These are phyloP conservation scores for Fusarium udum DNA, from an alignment of 2,329 filamentous ascomycete species.

Conservation along the genomic window DNA sequence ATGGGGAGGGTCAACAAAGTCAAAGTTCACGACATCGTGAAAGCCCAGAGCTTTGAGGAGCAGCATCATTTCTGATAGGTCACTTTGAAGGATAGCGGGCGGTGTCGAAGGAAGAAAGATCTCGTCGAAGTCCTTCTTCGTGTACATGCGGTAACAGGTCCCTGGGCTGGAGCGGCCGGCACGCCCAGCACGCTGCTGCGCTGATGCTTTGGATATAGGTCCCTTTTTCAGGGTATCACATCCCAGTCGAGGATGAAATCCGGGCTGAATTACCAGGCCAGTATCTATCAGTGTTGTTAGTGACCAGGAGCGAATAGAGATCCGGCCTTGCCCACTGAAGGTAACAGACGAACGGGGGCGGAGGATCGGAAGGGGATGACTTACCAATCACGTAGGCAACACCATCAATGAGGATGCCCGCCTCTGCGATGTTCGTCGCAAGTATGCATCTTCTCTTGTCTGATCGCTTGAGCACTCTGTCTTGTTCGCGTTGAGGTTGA, in stretches of 20 bases:
- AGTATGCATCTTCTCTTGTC: neutral
- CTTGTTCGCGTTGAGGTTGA: neutral
- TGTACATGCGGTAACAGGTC: neutral
- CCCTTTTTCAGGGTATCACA: neutral
- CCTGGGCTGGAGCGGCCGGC: neutral
- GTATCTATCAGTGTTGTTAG: neutral
- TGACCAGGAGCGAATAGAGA: neutral
- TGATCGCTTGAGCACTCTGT: neutral
- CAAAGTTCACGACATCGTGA: neutral
- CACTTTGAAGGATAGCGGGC: accelerated
- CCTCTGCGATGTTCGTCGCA: neutral
- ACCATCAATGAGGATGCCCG: neutral
- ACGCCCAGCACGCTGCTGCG: neutral
- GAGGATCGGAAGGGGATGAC: neutral
- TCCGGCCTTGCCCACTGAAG: neutral
- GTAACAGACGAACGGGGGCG: neutral
- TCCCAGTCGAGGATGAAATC: neutral
- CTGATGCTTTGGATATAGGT: neutral
- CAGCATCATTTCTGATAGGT: neutral
- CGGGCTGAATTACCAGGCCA: neutral
- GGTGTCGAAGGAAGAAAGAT: neutral
- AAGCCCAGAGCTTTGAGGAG: neutral
- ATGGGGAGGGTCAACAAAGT: neutral
- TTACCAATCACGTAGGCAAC: neutral
- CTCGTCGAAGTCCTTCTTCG: neutral